Evolutionary conservation across 75 land plant genomes (phyloP), one percentile per base, ranked within the genome.

Genomic region (Pinus taeda): DNA sequence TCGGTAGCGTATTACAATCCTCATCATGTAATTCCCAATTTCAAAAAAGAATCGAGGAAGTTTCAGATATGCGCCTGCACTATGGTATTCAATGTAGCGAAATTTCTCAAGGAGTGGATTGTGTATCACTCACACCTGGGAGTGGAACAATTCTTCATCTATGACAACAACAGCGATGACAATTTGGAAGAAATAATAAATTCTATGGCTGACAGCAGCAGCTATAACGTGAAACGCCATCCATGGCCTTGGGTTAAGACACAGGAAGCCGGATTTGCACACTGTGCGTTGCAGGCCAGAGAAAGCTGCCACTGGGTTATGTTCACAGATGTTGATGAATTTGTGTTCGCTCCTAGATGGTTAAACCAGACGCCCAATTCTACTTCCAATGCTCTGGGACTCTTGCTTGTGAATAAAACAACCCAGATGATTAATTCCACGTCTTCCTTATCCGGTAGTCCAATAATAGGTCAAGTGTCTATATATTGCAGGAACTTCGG

Each of bases 151-250:
- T 86, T 75, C 55, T 76, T 80, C 24, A 29, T 86, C 45, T 86
- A 86, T 59, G 88, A 86, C 73, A 86, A 86, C 77, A 84, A 80
- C 79, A 86, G 88, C 63, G 88, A 84, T 0, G 88, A 86, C 73
- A 26, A 84, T 33, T 15, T 83, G 17, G 80, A 77, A 15, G 20
- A 76, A 56, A n/a, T 71, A 6, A 53, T 62, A 53, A 71, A 77
- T 3, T 36, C 15, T 36, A 36, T 85, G 33, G 58, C 70, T 11
- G 20, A 24, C 64, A 15, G 33, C 64, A 15, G 33, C 66, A 21
- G 59, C 7, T 73, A 70, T 71, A 79, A 79, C 30, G 75, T 79
- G 15, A 77, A 57, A 0, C 59, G 76, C 37, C 75, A 61, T 55
- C 22, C 69, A 0, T 86, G 88, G 88, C 88, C 88, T 0, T 86